Conservation (phyloP, 139 green algal species). For the Yamagishiella unicocca region DNA sequence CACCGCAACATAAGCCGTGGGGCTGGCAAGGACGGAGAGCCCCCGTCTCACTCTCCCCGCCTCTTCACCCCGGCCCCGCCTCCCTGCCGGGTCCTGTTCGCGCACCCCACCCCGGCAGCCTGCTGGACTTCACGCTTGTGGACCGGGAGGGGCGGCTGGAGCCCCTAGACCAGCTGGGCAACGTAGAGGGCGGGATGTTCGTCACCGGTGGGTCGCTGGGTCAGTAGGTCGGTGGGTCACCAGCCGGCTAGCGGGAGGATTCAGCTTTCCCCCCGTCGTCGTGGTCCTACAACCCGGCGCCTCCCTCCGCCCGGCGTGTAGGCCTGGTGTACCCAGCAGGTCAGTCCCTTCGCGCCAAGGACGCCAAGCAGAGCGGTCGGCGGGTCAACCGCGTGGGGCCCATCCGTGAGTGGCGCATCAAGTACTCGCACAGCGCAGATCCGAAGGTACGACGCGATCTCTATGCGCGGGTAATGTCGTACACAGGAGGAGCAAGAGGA, state of each 20-base stretch:
- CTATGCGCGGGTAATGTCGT: too few relatives aligned
- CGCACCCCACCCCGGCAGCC: slow-evolving; percentile 43
- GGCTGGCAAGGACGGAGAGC: too few relatives aligned
- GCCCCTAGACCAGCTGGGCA: slow-evolving; percentile 61
- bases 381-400: background rate
- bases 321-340: too few relatives aligned
- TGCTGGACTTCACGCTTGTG: slow-evolving; percentile 67
- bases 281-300: too few relatives aligned
- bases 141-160: slow-evolving; percentile 57
- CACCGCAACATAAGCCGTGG: too few relatives aligned
- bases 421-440: background rate
- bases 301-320: too few relatives aligned
- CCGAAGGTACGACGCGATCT: background rate
- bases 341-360: too few relatives aligned
- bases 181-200: slow-evolving; percentile 31
- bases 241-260: too few relatives aligned
- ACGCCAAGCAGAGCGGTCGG: background rate
- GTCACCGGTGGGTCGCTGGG: slow-evolving; percentile 48
- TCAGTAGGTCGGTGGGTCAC: too few relatives aligned
- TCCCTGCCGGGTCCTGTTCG: background rate
- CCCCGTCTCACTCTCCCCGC: too few relatives aligned
- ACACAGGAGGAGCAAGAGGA: too few relatives aligned
- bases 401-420: slow-evolving; percentile 14
- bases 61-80: background rate
- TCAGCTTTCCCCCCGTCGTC: too few relatives aligned